Conservation (phyloP, 768 basidiomycete genomes). For the Pleurotus pulmonarius region DNA sequence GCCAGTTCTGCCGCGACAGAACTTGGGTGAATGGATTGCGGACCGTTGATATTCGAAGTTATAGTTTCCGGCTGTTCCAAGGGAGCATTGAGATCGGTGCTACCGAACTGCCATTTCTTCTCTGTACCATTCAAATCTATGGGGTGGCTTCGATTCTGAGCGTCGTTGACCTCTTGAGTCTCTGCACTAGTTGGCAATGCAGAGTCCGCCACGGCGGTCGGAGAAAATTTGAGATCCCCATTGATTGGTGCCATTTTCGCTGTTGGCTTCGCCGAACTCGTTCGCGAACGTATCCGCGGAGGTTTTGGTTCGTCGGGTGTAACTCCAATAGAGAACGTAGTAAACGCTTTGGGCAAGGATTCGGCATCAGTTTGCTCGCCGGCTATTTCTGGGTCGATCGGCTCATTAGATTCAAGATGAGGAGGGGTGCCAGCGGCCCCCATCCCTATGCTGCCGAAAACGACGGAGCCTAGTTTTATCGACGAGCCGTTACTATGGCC, state of each 20-base stretch:
- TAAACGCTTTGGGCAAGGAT: constrained; percentile 25
- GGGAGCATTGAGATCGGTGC: constrained; percentile 20
- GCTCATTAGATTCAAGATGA: constrained; percentile 15
- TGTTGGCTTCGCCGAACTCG: constrained; percentile 19
- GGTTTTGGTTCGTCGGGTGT: constrained; percentile 22
- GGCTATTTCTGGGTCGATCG: constrained; percentile 8
- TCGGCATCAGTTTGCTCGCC: constrained; percentile 9
- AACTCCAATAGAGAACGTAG: constrained; percentile 43
- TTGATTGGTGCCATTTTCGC: neutral
- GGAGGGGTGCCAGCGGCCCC: constrained; percentile 22
- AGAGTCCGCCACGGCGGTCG: too few species aligned
- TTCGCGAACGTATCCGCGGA: constrained; percentile 26
- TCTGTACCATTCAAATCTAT: constrained; percentile 26
- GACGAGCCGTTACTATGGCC: neutral
- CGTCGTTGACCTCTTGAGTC: too few species aligned
- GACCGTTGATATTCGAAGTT: neutral
- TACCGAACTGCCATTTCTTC: constrained; percentile 58
- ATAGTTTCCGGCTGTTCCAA: neutral
- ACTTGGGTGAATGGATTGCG: neutral
- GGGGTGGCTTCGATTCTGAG: constrained; percentile 7
- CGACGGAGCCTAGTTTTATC: constrained; percentile 24
- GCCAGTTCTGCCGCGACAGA: neutral
- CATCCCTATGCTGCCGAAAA: constrained; percentile 50
- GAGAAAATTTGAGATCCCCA: neutral
- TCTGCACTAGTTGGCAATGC: too few species aligned